Evolutionary conservation across 2,329 filamentous ascomycete genomes (phyloP), one percentile per base, ranked within the genome.

Genomic region (Alternaria alternata): DNA sequence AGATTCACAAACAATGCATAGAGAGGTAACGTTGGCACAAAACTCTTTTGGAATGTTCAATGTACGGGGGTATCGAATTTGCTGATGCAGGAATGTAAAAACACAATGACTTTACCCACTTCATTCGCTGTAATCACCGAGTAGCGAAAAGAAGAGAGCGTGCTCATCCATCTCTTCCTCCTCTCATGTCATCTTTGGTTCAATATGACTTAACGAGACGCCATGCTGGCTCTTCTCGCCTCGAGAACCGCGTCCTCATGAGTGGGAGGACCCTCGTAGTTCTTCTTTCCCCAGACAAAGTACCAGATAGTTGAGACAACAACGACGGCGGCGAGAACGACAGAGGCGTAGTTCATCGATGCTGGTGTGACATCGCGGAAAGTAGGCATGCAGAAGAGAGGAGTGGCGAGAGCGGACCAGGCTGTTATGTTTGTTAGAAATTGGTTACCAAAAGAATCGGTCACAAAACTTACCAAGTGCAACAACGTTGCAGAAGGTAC

Each of bases 361-460:
- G 79, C 74, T 6, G 84, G 77, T 0, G 83, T 84, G 39, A 90
- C 87, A 6, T 87, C 87, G n/a, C 91, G 80, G 43, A 78, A 78
- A 0, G 87, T 84, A 0, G 89, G 90, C 88, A 91, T 91, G 78
- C 88, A 92, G 82, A 92, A 92, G 16, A 92, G 85, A 1, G 90
- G 89, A 53, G 92, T 86, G 36, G 88, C 89, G 54, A 93, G 84
- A 14, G 84, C 67, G 55, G 87, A 89, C 90, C 90, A 92, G 46
- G 63, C 77, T 78, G 46, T 18, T 9, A 24, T 16, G n/a, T 30
- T 66, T 60, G 63, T 62, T 36, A 55, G 44, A 26, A 14, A n/a
- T 18, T 14, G 39, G 12, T 36, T 16, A 14, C 14, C 16, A 16
- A 16, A 14, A 36, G 5, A 36, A 36, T 14, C 5, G 14, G 14